Base-by-base conservation (phyloP, 2,329 filamentous ascomycete species). In the Ceratocystis destructans region DNA sequence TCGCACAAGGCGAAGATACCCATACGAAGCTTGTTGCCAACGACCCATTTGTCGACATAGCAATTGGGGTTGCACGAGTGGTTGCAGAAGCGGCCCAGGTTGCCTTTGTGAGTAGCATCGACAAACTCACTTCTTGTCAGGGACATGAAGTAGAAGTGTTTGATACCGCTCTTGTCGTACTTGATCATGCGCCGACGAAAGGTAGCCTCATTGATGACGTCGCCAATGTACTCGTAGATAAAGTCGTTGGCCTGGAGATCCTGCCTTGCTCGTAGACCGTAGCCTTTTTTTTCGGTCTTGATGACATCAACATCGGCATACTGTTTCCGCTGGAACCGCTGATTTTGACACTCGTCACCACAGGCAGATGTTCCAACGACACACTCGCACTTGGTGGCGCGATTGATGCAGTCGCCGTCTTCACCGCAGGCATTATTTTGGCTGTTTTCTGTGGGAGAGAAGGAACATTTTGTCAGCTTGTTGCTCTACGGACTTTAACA, bases 61-160 rank as follows among this genome's bases (percentile, higher is more conserved):
- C 92, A 97, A 74, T 99, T 99, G 20, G 94, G 94, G 75, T 94
- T 96, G 82, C 94, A 99, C 7, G 94, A 97, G 75, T 99, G 94
- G 73, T 99, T 99, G 83, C 94, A 99, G 74, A 99, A 99, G 37
- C 94, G 87, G 64, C 92, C 94, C 5, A 99, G 83, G 71, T 97
- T 97, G 63, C 94, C 94, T 75, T 90, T 96, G 74, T 94, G 96
- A 8, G 94, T 99, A 25, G 94, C 94, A 77, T 99, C 94, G 68
- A 99, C 91, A 73, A 97, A 99, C 75, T 97, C 94, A 72, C 87
- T 89, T 75, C 96, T 96, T 73, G 86, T 96, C 69, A 99, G 85
- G 33, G 94, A 97, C 94, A 99, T 99, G 79, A 99, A 99, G 77
- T 99, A 99, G 76, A 99, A 99, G 77, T 99, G 94, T 76, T 95